Evolutionary conservation across 177 flowering plant genomes (phyloP), one percentile per base, ranked within the genome.

Genomic region (Vitis hybrid): DNA sequence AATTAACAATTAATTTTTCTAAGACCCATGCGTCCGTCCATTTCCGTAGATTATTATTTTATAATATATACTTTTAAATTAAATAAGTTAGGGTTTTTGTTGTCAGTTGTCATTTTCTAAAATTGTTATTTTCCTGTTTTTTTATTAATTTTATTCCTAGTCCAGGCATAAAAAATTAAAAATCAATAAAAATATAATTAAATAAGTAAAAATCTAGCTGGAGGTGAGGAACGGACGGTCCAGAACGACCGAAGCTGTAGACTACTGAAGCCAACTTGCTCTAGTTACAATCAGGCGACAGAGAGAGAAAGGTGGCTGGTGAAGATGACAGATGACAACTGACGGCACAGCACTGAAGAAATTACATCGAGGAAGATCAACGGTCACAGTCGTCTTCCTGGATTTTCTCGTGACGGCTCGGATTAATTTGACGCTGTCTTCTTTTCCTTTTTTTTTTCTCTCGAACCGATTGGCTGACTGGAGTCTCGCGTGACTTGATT

Each of bases 201-300:
- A 40, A 40, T 40, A 32, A 32, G 8, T 1, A 70, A 62, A 62
- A 71, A 66, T 75, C 74, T 61, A 56, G 68, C 13, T 58, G 76
- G 11, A 5, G 75, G 72, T 69, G 70, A 76, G 75, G 51, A 64
- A 46, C 16, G 7, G 63, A 72, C 79, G 75, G 75, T 72, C 52
- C 75, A 72, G 11, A 72, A 68, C 65, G 64, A 70, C 14, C 63
- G 71, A 18, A 46, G 35, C 12, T 40, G 61, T 18, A 18, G n/a
- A 56, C 60, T 56, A 48, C 48, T 40, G 19, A 46, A 48, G 60
- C 65, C 75, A 67, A 71, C 56, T 75, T 67, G 78, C 65, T 49
- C 10, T 0, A 3, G 69, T 52, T 21, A 1, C 62, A 67, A 21
- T 71, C 72, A 51, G 56, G 64, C 8, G 62, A 27, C 11, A 12